Evolutionary conservation across 2,329 filamentous ascomycete genomes (phyloP), one percentile per base, ranked within the genome.

Genomic region (Catunica adiposa): DNA sequence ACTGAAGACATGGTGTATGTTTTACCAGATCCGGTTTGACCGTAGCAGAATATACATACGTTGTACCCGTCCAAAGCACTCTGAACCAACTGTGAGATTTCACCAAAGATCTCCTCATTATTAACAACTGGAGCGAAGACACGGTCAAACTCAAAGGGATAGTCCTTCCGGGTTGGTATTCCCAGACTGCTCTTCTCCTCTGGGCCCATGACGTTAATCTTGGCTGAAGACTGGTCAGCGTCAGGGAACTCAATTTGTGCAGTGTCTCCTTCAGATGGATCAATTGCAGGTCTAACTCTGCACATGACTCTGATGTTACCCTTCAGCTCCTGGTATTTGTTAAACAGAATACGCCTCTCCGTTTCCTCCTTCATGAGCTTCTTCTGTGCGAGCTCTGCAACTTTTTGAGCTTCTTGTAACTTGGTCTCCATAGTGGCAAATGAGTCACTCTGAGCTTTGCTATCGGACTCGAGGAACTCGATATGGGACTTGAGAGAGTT

Each of bases 251-350:
- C 74, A 60, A 97, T 86, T 53, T 79, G 78, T 2, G 90, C 88
- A 11, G 79, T 73, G 23, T 81, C 75, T 5, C 82, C 81, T 57
- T 85, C 82, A 0, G 71, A 67, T 0, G 67, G 62, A 23, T 73
- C 73, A 22, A 85, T 72, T 0, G 83, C 73, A 1, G 92, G 92
- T 42, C 94, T 83, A 26, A 97, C 90, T 66, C 92, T 82, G 65
- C 90, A 97, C 80, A 98, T 98, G 61, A 98, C 92, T 20, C 92
- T 84, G 64, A 98, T 98, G 65, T 98, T 98, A 63, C 92, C 92
- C 68, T 95, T 96, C 58, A 98, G 78, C 65, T 98, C 92, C 66
- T 98, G 89, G 50, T 98, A 90, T 67, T 94, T 92, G 69, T 97
- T 97, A 72, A 97, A 95, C 0, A 98, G 77, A 62, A 94, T 90